Evolutionary conservation across 179 eudicot genomes (phyloP).

Genomic region (Patellifolia procumbens): DNA sequence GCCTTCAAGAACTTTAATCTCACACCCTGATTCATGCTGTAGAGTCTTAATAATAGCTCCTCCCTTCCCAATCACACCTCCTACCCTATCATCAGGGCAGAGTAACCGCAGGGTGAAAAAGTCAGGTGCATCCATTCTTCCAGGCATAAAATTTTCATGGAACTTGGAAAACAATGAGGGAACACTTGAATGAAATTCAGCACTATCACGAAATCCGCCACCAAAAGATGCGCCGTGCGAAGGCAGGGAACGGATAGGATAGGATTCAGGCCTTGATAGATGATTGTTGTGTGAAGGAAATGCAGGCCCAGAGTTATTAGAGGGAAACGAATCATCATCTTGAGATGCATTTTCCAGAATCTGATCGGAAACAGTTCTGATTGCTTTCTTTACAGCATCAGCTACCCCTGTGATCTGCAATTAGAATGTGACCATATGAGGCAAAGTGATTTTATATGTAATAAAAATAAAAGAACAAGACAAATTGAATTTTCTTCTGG

Average conservation of each 20-base stretch:
- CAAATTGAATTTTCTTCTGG: constrained; percentile 17
- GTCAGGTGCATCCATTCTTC: constrained; percentile 52
- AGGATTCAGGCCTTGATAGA: constrained; percentile 44
- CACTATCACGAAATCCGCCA: constrained; percentile 50
- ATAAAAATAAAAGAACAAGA: constrained; percentile 1
- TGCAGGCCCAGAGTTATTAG: constrained; percentile 40
- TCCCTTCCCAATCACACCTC: constrained; percentile 92
- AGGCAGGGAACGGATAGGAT: constrained; percentile 35
- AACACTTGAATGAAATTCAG: constrained; percentile 31
- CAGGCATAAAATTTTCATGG: constrained; percentile 49
- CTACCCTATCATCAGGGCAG: constrained; percentile 79
- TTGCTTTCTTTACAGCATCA: constrained; percentile 74
- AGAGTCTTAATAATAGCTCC: constrained; percentile 68
- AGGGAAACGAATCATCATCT: constrained; percentile 55
- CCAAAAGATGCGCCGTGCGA: constrained; percentile 45
- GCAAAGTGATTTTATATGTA: constrained; percentile 45
- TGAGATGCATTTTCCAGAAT: constrained; percentile 52
- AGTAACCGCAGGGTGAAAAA: constrained; percentile 60
- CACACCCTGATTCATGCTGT: constrained; percentile 90
- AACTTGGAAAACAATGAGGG: constrained; percentile 35
- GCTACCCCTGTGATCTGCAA: constrained; percentile 70
- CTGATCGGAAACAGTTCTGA: constrained; percentile 64
- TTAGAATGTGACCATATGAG: constrained; percentile 6
- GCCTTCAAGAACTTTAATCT: constrained; percentile 72
- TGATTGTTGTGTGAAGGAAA: constrained; percentile 45